Evolutionary conservation across 345 rosid species (phyloP).

Genomic region (Triadica sebifera): DNA sequence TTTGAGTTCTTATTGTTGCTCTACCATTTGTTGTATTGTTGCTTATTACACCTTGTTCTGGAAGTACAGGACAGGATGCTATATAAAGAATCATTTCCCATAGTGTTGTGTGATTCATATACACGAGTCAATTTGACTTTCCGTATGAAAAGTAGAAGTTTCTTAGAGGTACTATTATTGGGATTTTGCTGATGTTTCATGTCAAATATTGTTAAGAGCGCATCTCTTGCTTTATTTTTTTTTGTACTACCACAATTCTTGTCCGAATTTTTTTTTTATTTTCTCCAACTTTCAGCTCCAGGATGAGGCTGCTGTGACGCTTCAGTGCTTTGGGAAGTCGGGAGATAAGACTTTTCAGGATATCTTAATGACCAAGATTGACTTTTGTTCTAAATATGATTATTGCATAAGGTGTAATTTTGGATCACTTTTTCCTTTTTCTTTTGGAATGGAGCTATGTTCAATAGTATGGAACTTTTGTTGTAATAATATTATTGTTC

Average conservation of each 20-base stretch:
- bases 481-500: no score
- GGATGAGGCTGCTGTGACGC: constrained; percentile 68
- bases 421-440: constrained; percentile 7
- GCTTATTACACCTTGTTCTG: constrained; percentile 11
- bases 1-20: background rate
- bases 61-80: constrained; percentile 57
- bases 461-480: background rate
- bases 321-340: constrained; percentile 62
- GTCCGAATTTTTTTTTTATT: constrained; percentile 1
- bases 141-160: constrained; percentile 59
- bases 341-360: constrained; percentile 81
- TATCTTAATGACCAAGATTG: constrained; percentile 65
- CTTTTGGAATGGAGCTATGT: background rate
- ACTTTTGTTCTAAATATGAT: constrained; percentile 78
- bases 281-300: constrained; percentile 52
- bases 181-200: constrained; percentile 9
- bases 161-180: constrained; percentile 58
- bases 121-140: constrained; percentile 61
- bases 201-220: background rate
- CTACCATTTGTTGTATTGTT: background rate
- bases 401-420: constrained; percentile 58
- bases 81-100: constrained; percentile 54
- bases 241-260: background rate
- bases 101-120: constrained; percentile 56
- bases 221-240: constrained; percentile 5